Evolutionary conservation across 2,329 filamentous ascomycete species (phyloP).

Genomic region (Alternaria panax): DNA sequence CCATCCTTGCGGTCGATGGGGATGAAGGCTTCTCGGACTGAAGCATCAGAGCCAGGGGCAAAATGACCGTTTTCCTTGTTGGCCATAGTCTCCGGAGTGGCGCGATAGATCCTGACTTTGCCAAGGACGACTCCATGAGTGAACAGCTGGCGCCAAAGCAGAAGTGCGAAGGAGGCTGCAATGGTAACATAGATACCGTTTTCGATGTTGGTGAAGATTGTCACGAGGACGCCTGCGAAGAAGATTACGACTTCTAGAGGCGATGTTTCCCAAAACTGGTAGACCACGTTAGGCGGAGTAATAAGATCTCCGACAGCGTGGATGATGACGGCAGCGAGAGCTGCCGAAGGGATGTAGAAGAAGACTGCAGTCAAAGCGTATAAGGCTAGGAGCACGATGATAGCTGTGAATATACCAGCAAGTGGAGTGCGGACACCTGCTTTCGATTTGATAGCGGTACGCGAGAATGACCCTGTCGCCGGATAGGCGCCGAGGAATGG

Average conservation of each 20-base stretch:
- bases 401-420: slow-evolving; percentile 85
- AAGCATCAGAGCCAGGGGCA: slow-evolving; percentile 11
- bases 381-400: slow-evolving; percentile 86
- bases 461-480: slow-evolving; percentile 92
- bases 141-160: slow-evolving; percentile 84
- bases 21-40: slow-evolving; percentile 55
- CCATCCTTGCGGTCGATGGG: slow-evolving; percentile 89
- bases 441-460: slow-evolving; percentile 97
- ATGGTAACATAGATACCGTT: slow-evolving; percentile 92
- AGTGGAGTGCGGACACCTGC: slow-evolving; percentile 92
- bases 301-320: slow-evolving; percentile 94
- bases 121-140: slow-evolving; percentile 81
- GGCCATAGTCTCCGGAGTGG: slow-evolving; percentile 78
- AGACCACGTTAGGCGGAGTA: slow-evolving; percentile 87
- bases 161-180: slow-evolving; percentile 74
- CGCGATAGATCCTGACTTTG: slow-evolving; percentile 81
- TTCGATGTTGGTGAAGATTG: slow-evolving; percentile 87
- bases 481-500: slow-evolving; percentile 92
- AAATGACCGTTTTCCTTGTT: slow-evolving; percentile 39
- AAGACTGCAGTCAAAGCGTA: slow-evolving; percentile 89
- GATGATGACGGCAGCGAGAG: slow-evolving; percentile 88
- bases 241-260: slow-evolving; percentile 92
- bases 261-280: slow-evolving; percentile 94
- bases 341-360: slow-evolving; percentile 87
- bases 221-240: slow-evolving; percentile 89